phyloP scores from a whole-genome alignment of 2,329 filamentous ascomycete genomes.

The Arthrobotrys iridis region DNA sequence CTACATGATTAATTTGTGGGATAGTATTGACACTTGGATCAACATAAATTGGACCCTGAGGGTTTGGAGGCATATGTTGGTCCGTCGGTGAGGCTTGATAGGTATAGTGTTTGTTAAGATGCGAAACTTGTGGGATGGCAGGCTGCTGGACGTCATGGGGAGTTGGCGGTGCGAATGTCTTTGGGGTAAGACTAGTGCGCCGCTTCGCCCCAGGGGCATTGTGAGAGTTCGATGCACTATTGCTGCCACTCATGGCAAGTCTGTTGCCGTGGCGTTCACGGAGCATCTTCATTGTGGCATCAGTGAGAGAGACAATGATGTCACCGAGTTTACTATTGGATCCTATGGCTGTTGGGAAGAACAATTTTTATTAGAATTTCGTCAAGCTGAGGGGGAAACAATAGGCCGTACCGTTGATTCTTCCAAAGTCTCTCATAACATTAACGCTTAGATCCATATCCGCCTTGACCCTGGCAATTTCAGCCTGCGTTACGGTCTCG shows the following conservation, averaged over 20 bases:
- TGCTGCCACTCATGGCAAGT: neutral
- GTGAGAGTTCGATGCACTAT: neutral
- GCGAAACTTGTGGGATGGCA: slow-evolving; percentile 33
- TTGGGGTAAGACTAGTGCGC: slow-evolving; percentile 24
- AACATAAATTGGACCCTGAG: slow-evolving; percentile 13
- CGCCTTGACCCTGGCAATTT: slow-evolving; percentile 70
- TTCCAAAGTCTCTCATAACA: slow-evolving; percentile 74
- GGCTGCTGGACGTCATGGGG: slow-evolving; percentile 32
- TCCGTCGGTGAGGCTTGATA: slow-evolving; percentile 26
- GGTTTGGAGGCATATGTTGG: neutral
- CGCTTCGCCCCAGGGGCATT: slow-evolving; percentile 17
- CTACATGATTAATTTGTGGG: slow-evolving; percentile 36
- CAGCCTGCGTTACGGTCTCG: slow-evolving; percentile 68
- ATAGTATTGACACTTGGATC: slow-evolving; percentile 41
- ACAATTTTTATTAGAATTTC: neutral
- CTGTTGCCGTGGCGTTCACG: slow-evolving; percentile 38
- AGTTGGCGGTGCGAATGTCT: slow-evolving; percentile 37
- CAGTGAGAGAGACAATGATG: slow-evolving; percentile 42
- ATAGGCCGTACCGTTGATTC: slow-evolving; percentile 69
- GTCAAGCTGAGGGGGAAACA: neutral
- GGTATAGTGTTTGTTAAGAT: slow-evolving; percentile 34
- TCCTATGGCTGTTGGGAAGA: slow-evolving; percentile 4
- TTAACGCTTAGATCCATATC: slow-evolving; percentile 77
- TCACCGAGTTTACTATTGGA: slow-evolving; percentile 41
- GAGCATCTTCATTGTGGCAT: slow-evolving; percentile 50